phyloP scores from a whole-genome alignment of 495 filamentous ascomycete genomes.

The Neurospora hispaniola region DNA sequence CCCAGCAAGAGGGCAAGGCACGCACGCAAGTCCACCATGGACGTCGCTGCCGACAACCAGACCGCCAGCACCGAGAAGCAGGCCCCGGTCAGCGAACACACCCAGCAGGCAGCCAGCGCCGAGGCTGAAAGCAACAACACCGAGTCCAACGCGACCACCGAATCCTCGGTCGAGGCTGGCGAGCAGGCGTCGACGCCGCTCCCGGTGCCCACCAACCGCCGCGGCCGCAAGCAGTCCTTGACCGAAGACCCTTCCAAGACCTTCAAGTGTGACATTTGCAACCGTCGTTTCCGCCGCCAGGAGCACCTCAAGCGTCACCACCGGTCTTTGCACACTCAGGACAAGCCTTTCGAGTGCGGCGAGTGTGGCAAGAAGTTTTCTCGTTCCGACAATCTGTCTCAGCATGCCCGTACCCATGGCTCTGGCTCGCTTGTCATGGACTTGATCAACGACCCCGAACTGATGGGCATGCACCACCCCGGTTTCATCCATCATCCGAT shows the following conservation, averaged over 20 bases:
- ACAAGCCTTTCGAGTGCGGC: constrained; percentile 95
- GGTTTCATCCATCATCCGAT: constrained; percentile 11
- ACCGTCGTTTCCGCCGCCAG: constrained; percentile 93
- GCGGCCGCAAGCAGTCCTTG: constrained; percentile 95
- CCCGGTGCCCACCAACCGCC: constrained; percentile 68
- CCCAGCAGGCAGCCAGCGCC: constrained; percentile 6
- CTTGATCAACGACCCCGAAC: constrained; percentile 65
- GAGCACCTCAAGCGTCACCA: constrained; percentile 99
- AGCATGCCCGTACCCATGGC: constrained; percentile 92
- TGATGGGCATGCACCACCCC: constrained; percentile 12
- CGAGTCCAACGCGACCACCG: constrained; percentile 15
- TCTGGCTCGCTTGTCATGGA: constrained; percentile 83
- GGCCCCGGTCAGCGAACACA: constrained; percentile 5
- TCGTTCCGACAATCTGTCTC: constrained; percentile 89
- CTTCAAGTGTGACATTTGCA: constrained; percentile 92
- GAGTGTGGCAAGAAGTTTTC: constrained; percentile 99
- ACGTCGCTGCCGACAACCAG: constrained; percentile 31
- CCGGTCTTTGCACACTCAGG: constrained; percentile 92
- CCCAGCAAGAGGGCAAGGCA: constrained; percentile 8
- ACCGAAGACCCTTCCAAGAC: constrained; percentile 98
- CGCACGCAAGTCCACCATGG: constrained; percentile 36
- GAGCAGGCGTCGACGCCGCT: constrained; percentile 28
- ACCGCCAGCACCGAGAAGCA: constrained; percentile 29
- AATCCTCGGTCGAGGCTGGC: constrained; percentile 16
- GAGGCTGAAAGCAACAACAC: constrained; percentile 10